Evolutionary conservation across 495 filamentous ascomycete genomes (phyloP).

Genomic region (Jackrogersella minutella): DNA sequence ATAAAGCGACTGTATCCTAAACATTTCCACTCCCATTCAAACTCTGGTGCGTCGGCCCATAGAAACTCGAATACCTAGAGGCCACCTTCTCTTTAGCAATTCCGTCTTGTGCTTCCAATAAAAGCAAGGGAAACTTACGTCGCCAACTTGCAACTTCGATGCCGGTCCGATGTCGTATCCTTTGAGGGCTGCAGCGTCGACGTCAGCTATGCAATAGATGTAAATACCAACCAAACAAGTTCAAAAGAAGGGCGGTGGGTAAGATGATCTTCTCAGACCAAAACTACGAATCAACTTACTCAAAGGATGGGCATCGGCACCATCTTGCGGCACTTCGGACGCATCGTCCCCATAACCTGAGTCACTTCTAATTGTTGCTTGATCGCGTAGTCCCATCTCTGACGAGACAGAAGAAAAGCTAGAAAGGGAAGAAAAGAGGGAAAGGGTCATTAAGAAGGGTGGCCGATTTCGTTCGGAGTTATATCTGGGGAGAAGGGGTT

Average conservation of each 20-base stretch:
- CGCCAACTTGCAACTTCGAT: conserved; percentile 46
- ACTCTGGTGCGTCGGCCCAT: conserved; percentile 45
- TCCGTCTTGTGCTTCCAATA: not conserved
- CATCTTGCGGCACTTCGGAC: conserved; percentile 43
- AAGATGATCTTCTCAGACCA: not conserved
- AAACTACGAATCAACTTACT: conserved; percentile 39
- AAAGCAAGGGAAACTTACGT: conserved; percentile 36
- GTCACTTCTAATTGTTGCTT: conserved; percentile 49
- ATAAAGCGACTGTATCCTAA: conserved; percentile 46
- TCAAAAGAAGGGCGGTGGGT: not conserved
- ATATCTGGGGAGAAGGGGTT: conserved; percentile 24
- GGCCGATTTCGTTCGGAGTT: conserved; percentile 38
- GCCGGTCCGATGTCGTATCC: conserved; percentile 48
- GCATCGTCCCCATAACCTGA: conserved; percentile 48
- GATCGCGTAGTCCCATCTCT: conserved; percentile 48
- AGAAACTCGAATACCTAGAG: conserved; percentile 48
- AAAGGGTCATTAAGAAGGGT: conserved; percentile 32
- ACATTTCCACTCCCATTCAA: conserved; percentile 49
- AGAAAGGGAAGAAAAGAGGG: conserved; percentile 35
- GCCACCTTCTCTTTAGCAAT: conserved; percentile 14
- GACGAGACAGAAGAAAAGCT: conserved; percentile 40
- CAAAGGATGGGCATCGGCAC: conserved; percentile 43
- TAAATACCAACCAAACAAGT: not conserved
- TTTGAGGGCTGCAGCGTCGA: conserved; percentile 37
- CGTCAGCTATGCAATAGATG: conserved; percentile 17